Evolutionary conservation across 768 basidiomycete genomes (phyloP), one percentile per base, ranked within the genome.

Genomic region (Cystobasidium tubakii): DNA sequence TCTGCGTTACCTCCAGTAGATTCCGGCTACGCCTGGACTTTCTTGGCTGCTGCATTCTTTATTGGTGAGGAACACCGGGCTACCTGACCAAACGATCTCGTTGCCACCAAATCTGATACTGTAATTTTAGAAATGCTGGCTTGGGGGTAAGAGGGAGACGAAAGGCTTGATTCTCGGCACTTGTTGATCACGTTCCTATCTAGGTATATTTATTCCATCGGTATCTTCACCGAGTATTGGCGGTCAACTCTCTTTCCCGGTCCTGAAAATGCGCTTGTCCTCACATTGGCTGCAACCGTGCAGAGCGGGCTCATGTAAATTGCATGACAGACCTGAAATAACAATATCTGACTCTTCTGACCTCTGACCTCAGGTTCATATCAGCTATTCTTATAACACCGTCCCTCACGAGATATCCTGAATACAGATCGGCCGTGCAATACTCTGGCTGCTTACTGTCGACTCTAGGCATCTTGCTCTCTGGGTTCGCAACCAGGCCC

Each of bases 181-280:
- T n/a, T n/a, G n/a, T n/a, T n/a, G n/a, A n/a, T n/a, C n/a, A n/a
- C n/a, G n/a, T n/a, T n/a, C n/a, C n/a, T n/a, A n/a, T n/a, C n/a
- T n/a, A n/a, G n/a, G n/a, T n/a, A n/a, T n/a, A n/a, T 10, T 33
- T 65, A 31, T 39, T 3, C 63, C 23, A 42, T 33, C 3, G 23
- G 25, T 43, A 23, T 65, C 15, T 65, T 65, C 36, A 12, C 36
- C 63, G 43, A 46, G 9, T 65, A 65, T n/a, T 65, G 63, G 63
- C 12, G 6, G 23, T 15, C 13, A 4, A 2, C 4, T 6, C 63
- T 65, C 21, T 65, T 65, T 33, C 63, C 63, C n/a, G 46, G 12
- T n/a, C 46, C n/a, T 12, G 57, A 62, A n/a, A 62, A 62, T 39
- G 6, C 7, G 27, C n/a, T 21, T 62, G 27, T 39, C 57, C 57